Percentiles rank a stretch among this genome's conserved stretches.
Conservation (phyloP, 352 stramenopile species). For the Pythium vanterpoolii region DNA sequence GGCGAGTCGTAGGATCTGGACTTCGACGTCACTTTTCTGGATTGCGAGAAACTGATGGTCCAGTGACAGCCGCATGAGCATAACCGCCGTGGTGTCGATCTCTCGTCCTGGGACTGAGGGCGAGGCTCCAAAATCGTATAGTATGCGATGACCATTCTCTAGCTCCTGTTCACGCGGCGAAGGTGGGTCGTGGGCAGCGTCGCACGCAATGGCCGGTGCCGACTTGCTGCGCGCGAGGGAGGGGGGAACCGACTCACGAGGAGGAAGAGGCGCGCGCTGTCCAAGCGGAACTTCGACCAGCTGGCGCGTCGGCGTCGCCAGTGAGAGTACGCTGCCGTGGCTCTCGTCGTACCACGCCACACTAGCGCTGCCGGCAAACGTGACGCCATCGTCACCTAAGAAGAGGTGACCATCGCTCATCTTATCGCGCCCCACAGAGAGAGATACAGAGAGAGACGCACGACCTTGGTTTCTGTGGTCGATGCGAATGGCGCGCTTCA, state of each 20-base stretch:
- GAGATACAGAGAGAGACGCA: background rate
- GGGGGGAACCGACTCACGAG: background rate
- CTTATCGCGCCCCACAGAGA: background rate
- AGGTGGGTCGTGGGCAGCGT: background rate
- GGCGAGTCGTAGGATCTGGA: constrained; percentile 54
- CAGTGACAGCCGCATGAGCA: constrained; percentile 52
- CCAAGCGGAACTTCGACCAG: constrained; percentile 44
- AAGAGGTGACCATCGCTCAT: constrained; percentile 62
- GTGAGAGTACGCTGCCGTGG: constrained; percentile 50
- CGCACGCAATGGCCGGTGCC: constrained; percentile 5
- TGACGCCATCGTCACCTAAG: constrained; percentile 43
- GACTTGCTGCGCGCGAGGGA: constrained; percentile 10
- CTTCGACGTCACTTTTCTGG: constrained; percentile 81
- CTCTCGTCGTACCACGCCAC: constrained; percentile 53
- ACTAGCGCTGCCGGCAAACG: constrained; percentile 33
- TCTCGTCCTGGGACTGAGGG: background rate
- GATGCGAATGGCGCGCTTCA: constrained; percentile 22
- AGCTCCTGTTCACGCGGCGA: background rate
- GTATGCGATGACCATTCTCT: constrained; percentile 16
- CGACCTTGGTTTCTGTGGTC: background rate
- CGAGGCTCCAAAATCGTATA: constrained; percentile 39
- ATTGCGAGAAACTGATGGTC: constrained; percentile 67
- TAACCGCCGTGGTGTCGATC: constrained; percentile 23
- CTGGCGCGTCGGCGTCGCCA: constrained; percentile 26
- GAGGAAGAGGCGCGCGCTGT: background rate